Evolutionary conservation across 805 yeast genomes (phyloP).

Genomic region (Myxozyma neotropica): DNA sequence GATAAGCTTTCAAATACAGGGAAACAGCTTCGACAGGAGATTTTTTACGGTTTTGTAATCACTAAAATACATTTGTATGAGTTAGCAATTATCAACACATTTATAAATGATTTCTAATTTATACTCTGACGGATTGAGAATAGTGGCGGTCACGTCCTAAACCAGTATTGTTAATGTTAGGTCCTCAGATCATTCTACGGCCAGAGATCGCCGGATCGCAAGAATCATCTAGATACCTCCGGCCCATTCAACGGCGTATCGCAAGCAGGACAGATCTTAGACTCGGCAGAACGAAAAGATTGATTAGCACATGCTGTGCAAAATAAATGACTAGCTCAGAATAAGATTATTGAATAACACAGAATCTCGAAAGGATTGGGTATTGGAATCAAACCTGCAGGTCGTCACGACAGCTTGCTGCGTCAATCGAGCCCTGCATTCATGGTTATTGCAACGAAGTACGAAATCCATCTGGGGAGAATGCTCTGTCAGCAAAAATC

Average conservation of each 20-base stretch:
- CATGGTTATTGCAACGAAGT: slow-evolving; percentile 20
- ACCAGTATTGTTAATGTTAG: background rate
- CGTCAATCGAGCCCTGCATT: slow-evolving; percentile 14
- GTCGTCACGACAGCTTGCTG: slow-evolving; percentile 26
- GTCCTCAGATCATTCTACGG: background rate
- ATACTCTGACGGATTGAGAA: slow-evolving; percentile 22
- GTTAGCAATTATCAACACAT: too few relatives aligned
- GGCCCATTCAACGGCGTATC: slow-evolving; percentile 16
- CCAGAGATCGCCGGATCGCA: background rate
- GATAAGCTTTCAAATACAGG: background rate
- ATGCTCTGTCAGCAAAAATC: too few relatives aligned
- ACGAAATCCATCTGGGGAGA: slow-evolving; percentile 11
- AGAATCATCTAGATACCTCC: too few relatives aligned
- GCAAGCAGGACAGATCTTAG: slow-evolving; percentile 21
- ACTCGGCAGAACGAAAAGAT: background rate
- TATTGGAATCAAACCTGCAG: slow-evolving; percentile 21
- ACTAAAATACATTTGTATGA: background rate
- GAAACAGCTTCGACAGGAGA: background rate
- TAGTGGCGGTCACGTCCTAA: slow-evolving; percentile 20
- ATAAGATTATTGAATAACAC: background rate
- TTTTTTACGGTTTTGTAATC: slow-evolving; percentile 12
- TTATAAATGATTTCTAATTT: background rate
- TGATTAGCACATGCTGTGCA: slow-evolving; percentile 17
- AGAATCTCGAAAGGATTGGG: too few relatives aligned
- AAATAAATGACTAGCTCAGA: slow-evolving; percentile 16